phyloP scores from a whole-genome alignment of 2,329 filamentous ascomycete species.

The Cladorrhinum sp. region DNA sequence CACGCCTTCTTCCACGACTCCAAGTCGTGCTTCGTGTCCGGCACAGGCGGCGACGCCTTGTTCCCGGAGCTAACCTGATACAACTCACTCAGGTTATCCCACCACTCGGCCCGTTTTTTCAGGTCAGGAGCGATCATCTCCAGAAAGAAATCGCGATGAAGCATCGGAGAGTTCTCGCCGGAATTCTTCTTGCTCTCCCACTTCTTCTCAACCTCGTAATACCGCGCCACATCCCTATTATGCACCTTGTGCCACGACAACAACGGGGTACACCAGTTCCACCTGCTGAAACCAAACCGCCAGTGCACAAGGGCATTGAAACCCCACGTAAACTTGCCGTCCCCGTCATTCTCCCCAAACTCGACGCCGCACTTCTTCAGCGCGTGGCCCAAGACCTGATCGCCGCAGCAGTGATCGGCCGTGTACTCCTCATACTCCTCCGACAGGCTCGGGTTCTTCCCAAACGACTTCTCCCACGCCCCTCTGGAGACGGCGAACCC shows the following conservation, averaged over 20 bases:
- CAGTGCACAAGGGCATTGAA: conserved; percentile 19
- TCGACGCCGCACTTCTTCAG: conserved; percentile 15
- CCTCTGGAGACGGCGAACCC: conserved; percentile 16
- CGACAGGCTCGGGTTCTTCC: conserved; percentile 7
- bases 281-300: conserved; percentile 15
- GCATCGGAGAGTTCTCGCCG: too few relatives aligned
- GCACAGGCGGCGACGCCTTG: conserved; percentile 8
- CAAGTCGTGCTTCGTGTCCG: conserved; percentile 5
- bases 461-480: conserved; percentile 16
- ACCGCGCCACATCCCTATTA: conserved; percentile 15
- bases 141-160: conserved; percentile 13
- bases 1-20: conserved; percentile 13
- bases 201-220: conserved; percentile 5
- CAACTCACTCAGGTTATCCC: conserved; percentile 15
- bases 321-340: conserved; percentile 19
- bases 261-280: conserved; percentile 18
- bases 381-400: conserved; percentile 17
- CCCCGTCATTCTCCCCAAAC: conserved; percentile 17
- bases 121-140: conserved; percentile 9
- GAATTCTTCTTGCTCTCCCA: conserved; percentile 10
- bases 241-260: conserved; percentile 19
- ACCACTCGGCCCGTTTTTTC: conserved; percentile 14
- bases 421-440: conserved; percentile 17
- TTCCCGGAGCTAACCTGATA: conserved; percentile 14
- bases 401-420: conserved; percentile 16